Conservation (phyloP, 2,329 filamentous ascomycete species). For the Coleophoma crateriformis region DNA sequence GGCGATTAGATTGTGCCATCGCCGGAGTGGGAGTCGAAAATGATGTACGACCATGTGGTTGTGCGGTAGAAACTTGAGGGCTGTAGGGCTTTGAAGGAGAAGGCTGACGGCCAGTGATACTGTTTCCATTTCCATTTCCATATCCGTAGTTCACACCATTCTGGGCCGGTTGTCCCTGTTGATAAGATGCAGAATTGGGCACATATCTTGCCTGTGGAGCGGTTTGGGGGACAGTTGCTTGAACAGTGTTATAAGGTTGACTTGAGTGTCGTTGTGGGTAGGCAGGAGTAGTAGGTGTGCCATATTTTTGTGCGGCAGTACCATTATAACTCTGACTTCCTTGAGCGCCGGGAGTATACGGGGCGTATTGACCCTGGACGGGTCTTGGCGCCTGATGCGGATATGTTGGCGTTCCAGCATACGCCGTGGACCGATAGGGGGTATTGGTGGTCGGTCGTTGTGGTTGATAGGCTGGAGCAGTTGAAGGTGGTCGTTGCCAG, state of each 20-base stretch:
- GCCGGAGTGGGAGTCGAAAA: conserved; percentile 19
- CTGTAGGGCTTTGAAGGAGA: conserved; percentile 26
- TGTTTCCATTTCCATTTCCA: conserved; percentile 12
- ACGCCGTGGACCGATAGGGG: conserved; percentile 16
- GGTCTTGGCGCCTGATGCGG: conserved; percentile 22
- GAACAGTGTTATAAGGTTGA: conserved; percentile 10
- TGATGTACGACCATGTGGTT: conserved; percentile 10
- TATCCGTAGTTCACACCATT: conserved; percentile 23
- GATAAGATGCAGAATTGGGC: conserved; percentile 21
- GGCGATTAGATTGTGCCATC: conserved; percentile 11
- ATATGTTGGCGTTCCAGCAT: conserved; percentile 16
- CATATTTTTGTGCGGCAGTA: conserved; percentile 15
- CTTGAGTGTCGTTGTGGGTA: conserved; percentile 16
- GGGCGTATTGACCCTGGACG: conserved; percentile 11
- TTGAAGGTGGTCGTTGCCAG: conserved; percentile 21
- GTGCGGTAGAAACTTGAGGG: conserved; percentile 12
- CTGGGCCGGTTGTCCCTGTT: conserved; percentile 17
- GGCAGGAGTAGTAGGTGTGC: conserved; percentile 11
- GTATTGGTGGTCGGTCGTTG: conserved; percentile 18
- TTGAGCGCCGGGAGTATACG: conserved; percentile 14
- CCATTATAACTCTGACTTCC: neutral
- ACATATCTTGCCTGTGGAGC: conserved; percentile 12
- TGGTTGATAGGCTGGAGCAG: conserved; percentile 18
- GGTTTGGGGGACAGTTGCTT: conserved; percentile 17
- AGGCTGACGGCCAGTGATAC: conserved; percentile 12